A percentile compares a stretch with the other conserved stretches of the same genome.
Conservation (phyloP, 805 yeast species). For the Maudiozyma serrabonitensis region DNA sequence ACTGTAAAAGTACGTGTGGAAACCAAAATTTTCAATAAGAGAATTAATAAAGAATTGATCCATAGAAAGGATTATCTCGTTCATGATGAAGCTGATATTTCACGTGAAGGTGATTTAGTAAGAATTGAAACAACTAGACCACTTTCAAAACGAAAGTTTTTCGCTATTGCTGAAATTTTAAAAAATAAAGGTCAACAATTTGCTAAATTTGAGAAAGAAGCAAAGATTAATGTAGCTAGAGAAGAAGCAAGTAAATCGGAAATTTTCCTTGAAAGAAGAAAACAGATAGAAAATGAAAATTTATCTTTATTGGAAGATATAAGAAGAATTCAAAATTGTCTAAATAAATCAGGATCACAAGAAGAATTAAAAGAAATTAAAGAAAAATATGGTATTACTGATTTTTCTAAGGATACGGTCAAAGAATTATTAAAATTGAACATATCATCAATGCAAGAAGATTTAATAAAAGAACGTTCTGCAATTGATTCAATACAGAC, state of each 20-base stretch:
- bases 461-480: conserved; percentile 19
- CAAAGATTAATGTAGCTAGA: conserved; percentile 52
- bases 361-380: conserved; percentile 33
- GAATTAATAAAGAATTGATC: conserved; percentile 64
- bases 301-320: conserved; percentile 25
- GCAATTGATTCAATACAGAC: conserved; percentile 31
- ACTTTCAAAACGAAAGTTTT: conserved; percentile 67
- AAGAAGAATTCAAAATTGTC: conserved; percentile 21
- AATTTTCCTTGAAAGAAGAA: conserved; percentile 45
- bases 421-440: conserved; percentile 33
- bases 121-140: conserved; percentile 88
- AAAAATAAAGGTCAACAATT: conserved; percentile 86
- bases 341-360: conserved; percentile 28
- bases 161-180: conserved; percentile 88
- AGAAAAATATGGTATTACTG: conserved; percentile 36
- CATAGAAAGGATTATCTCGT: conserved; percentile 78
- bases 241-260: conserved; percentile 54
- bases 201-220: conserved; percentile 65
- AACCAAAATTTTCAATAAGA: conserved; percentile 59
- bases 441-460: conserved; percentile 23
- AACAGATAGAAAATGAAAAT: conserved; percentile 22
- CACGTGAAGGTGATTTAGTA: conserved; percentile 92
- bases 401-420: conserved; percentile 38
- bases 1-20: conserved; percentile 90
- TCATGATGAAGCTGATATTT: conserved; percentile 85